phyloP scores from a whole-genome alignment of 441 rosid genomes.

The Pelargonium citronellum region DNA sequence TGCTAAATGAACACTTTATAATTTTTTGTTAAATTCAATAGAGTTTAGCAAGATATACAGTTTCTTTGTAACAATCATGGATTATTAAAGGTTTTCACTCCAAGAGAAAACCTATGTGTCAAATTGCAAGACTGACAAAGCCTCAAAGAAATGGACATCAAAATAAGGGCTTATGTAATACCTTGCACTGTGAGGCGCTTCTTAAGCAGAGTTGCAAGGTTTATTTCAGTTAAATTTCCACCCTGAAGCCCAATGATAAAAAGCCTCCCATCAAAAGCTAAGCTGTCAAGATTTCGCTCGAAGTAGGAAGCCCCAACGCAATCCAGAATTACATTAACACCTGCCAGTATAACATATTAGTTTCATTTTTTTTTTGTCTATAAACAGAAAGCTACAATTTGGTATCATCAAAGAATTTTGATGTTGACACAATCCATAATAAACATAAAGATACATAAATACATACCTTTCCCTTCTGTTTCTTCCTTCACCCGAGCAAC shows the following conservation, averaged over 20 bases:
- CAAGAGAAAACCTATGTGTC: neutral
- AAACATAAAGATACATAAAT: constrained; percentile 4
- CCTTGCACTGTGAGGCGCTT: constrained; percentile 81
- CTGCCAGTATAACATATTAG: constrained; percentile 28
- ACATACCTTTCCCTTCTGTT: constrained; percentile 60
- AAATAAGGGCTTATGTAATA: constrained; percentile 21
- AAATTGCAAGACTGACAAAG: neutral
- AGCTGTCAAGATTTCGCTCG: constrained; percentile 64
- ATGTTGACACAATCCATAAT: neutral
- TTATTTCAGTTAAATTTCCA: constrained; percentile 53
- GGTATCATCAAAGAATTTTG: neutral
- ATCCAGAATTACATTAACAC: constrained; percentile 78
- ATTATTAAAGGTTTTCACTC: neutral
- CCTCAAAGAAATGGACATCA: neutral
- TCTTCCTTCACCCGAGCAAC: constrained; percentile 67
- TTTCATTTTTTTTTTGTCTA: neutral
- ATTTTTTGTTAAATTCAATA: neutral
- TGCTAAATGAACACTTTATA: neutral
- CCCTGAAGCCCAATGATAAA: constrained; percentile 63
- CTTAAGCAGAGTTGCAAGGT: constrained; percentile 44
- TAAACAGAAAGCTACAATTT: neutral
- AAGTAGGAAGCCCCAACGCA: constrained; percentile 73
- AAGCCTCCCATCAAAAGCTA: constrained; percentile 69
- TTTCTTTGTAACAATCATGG: neutral
- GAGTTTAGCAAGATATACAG: neutral